These are phyloP conservation scores for Cymodocea nodosa DNA, from an alignment of 116 monocot species.

Conservation along the genomic window DNA sequence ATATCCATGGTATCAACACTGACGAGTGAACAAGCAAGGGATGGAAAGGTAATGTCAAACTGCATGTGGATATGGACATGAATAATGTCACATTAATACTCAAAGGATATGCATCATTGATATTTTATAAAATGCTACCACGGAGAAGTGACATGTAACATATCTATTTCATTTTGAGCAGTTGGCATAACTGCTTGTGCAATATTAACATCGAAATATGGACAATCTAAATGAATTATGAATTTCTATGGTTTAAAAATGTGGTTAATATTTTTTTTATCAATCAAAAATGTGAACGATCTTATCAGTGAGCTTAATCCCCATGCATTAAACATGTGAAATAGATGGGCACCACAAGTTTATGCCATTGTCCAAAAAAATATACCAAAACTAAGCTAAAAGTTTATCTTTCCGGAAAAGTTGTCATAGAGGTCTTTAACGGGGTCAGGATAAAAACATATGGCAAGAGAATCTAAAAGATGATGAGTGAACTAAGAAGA, in stretches of 20 bases:
- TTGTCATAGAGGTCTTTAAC: no score
- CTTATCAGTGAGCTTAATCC: no score
- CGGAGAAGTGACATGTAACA: no score
- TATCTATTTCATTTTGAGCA: not conserved
- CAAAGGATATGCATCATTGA: no score
- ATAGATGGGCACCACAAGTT: no score
- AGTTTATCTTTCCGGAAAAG: no score
- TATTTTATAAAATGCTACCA: no score
- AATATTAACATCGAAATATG: not conserved
- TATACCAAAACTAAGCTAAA: no score
- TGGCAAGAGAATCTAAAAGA: not conserved
- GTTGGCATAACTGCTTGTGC: not conserved
- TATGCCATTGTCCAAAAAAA: no score
- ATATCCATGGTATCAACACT: slow-evolving; percentile 92
- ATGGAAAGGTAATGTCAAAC: slow-evolving; percentile 95
- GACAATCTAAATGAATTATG: not conserved
- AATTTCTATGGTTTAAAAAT: not conserved
- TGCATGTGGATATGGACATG: slow-evolving; percentile 25
- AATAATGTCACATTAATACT: not conserved
- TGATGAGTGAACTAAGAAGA: no score
- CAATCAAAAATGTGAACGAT: no score
- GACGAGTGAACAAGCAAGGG: slow-evolving; percentile 80
- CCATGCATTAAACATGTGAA: no score
- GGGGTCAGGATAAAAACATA: not conserved
- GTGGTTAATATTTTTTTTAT: not conserved